These are phyloP conservation scores for Luffa acutangula DNA, from an alignment of 306 rosid species.

Conservation along the genomic window DNA sequence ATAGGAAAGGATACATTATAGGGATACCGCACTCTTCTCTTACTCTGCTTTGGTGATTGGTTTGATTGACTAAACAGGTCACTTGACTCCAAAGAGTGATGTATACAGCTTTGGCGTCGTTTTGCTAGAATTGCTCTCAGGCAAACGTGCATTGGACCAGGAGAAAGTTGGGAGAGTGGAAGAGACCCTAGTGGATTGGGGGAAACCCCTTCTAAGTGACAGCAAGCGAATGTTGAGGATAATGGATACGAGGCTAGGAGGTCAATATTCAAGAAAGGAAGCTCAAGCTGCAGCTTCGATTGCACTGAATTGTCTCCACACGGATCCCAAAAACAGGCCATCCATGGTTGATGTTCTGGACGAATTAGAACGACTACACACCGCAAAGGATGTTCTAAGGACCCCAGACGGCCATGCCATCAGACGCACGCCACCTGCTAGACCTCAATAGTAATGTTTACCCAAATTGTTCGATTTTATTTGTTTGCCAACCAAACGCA, in stretches of 20 bases:
- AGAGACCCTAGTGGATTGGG: conserved; percentile 85
- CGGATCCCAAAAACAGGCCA: conserved; percentile 64
- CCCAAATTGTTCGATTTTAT: not conserved
- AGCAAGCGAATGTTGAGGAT: conserved; percentile 55
- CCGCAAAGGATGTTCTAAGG: conserved; percentile 21
- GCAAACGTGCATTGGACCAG: conserved; percentile 47
- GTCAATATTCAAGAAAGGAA: conserved; percentile 77
- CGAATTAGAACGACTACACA: conserved; percentile 40
- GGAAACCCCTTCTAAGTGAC: conserved; percentile 55
- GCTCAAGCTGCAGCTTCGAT: conserved; percentile 75
- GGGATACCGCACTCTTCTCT: not conserved
- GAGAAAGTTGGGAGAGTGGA: conserved; percentile 34
- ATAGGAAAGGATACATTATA: not conserved
- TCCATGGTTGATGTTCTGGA: conserved; percentile 49
- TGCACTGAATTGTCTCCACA: conserved; percentile 48
- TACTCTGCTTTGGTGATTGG: not conserved
- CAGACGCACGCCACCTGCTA: not conserved
- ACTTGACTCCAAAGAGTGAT: conserved; percentile 74
- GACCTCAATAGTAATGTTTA: not conserved
- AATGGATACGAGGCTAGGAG: conserved; percentile 74
- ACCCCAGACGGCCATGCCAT: not conserved
- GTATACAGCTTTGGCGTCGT: conserved; percentile 90
- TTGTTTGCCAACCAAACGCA: not conserved
- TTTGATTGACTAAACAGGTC: conserved; percentile 40
- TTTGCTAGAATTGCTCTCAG: conserved; percentile 63